Conservation (phyloP, 2,329 filamentous ascomycete species). For the Trichoderma aggressivum region DNA sequence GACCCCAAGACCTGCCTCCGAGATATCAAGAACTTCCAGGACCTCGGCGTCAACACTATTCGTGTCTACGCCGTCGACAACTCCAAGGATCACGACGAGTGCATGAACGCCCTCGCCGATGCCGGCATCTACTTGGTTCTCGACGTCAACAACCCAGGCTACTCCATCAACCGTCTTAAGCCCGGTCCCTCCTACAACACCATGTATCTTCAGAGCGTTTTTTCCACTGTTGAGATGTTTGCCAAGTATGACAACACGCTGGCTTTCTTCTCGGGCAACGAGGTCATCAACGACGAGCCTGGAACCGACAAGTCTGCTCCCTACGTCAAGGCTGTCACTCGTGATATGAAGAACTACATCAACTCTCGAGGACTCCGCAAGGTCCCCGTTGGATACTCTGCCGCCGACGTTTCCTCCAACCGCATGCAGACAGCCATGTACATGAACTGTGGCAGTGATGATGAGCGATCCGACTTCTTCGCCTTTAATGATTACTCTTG, state of each 20-base stretch:
- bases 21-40: conserved; percentile 77
- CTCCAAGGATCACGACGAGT: conserved; percentile 72
- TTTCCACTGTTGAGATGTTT: conserved; percentile 84
- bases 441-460: conserved; percentile 88
- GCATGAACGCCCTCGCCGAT: conserved; percentile 76
- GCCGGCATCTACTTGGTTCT: conserved; percentile 90
- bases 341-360: conserved; percentile 72
- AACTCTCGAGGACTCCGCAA: conserved; percentile 57
- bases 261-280: conserved; percentile 80
- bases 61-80: conserved; percentile 94
- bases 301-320: conserved; percentile 64
- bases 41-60: conserved; percentile 84
- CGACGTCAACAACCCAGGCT: conserved; percentile 85
- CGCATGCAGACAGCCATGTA: conserved; percentile 82
- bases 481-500: conserved; percentile 89
- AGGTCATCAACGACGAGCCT: conserved; percentile 68
- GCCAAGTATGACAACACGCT: conserved; percentile 80
- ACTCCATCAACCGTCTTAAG: conserved; percentile 76
- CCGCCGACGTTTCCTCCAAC: conserved; percentile 80
- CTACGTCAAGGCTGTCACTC: conserved; percentile 74
- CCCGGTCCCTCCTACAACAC: conserved; percentile 84
- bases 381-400: conserved; percentile 72
- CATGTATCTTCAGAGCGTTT: conserved; percentile 77
- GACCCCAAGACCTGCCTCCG: conserved; percentile 68
- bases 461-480: conserved; percentile 83